Evolutionary conservation across 768 basidiomycete genomes (phyloP).

Genomic region (Tulasnella sp.): DNA sequence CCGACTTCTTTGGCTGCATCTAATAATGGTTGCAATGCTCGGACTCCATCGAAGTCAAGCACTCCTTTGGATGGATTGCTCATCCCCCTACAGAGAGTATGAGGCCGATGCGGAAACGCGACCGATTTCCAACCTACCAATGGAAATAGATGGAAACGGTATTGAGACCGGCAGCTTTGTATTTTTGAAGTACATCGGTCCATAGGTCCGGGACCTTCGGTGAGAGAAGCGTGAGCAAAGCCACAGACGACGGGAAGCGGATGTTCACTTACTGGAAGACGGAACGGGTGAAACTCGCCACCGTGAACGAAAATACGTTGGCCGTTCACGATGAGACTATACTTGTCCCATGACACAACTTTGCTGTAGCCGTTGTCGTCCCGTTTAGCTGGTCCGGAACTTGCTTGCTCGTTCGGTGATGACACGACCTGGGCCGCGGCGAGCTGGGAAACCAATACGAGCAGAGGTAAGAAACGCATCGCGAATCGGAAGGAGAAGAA

Average conservation of each 20-base stretch:
- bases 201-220: slow-evolving; percentile 51
- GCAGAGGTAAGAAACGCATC: neutral
- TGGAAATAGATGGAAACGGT: slow-evolving; percentile 68
- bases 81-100: slow-evolving; percentile 43
- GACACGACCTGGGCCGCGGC: neutral
- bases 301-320: slow-evolving; percentile 71
- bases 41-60: slow-evolving; percentile 63
- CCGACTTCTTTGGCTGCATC: slow-evolving; percentile 68
- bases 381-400: neutral
- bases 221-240: neutral
- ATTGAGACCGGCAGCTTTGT: slow-evolving; percentile 74
- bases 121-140: slow-evolving; percentile 32
- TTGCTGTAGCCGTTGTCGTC: neutral
- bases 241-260: neutral
- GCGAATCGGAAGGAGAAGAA: neutral
- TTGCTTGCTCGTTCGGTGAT: neutral
- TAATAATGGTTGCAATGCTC: slow-evolving; percentile 59
- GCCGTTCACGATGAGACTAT: slow-evolving; percentile 59
- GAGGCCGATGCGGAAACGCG: neutral
- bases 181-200: slow-evolving; percentile 75
- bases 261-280: slow-evolving; percentile 49
- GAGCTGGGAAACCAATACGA: neutral
- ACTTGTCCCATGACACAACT: slow-evolving; percentile 50
- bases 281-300: slow-evolving; percentile 80
- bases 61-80: slow-evolving; percentile 67